phyloP scores from a whole-genome alignment of 768 basidiomycete species.

The Naganishia friedmannii region DNA sequence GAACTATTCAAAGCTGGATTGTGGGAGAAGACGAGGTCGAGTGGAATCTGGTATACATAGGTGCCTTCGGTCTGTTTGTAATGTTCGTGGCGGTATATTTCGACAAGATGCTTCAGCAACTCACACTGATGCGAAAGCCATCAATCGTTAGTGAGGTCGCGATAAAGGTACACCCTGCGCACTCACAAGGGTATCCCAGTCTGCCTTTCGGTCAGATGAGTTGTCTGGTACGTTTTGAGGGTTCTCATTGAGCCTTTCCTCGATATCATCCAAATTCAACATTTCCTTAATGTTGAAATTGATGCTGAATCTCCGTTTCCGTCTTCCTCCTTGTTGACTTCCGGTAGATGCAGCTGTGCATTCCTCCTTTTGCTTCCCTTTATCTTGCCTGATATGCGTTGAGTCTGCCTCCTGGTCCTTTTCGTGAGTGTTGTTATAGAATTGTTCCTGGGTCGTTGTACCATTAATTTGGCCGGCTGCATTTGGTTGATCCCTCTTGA shows the following conservation, averaged over 20 bases:
- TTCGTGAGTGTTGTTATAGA: neutral
- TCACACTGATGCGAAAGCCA: neutral
- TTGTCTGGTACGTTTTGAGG: neutral
- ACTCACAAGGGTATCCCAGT: slow-evolving; percentile 23
- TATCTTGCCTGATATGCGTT: neutral
- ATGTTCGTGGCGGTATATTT: slow-evolving; percentile 12
- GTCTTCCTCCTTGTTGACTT: neutral
- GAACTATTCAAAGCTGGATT: neutral
- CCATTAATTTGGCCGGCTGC: neutral
- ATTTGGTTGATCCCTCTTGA: neutral
- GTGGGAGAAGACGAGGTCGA: slow-evolving; percentile 15
- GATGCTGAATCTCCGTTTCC: slow-evolving; percentile 15
- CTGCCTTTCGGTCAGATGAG: neutral
- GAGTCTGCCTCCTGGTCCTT: neutral
- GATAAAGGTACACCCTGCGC: no score
- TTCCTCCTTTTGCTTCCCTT: slow-evolving; percentile 18
- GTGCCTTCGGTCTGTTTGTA: neutral
- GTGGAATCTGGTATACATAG: slow-evolving; percentile 2
- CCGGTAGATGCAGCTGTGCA: neutral
- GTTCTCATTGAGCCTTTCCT: slow-evolving; percentile 19
- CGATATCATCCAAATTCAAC: slow-evolving; percentile 15
- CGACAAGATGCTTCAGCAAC: slow-evolving; percentile 8
- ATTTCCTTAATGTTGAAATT: slow-evolving; percentile 17
- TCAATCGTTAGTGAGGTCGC: no score
- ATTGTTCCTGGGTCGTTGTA: neutral